These are phyloP conservation scores for Xylariaceae sp. DNA, from an alignment of 2,329 filamentous ascomycete species.

Conservation along the genomic window DNA sequence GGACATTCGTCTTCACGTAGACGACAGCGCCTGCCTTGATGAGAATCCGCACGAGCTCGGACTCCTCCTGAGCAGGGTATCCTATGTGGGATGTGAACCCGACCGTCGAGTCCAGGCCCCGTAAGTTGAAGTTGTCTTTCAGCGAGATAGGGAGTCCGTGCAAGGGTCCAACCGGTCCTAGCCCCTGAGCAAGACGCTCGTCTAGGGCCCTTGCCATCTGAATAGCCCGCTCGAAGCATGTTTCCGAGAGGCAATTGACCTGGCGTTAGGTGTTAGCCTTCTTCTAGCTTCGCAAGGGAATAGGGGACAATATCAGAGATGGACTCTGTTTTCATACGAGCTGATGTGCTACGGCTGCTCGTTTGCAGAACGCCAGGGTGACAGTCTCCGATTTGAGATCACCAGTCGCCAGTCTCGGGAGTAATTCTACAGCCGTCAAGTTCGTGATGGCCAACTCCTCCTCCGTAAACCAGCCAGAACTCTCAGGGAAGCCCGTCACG, in stretches of 20 bases:
- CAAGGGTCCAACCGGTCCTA: constrained; percentile 53
- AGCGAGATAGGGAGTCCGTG: constrained; percentile 61
- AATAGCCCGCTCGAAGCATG: constrained; percentile 50
- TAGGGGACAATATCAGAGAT: background rate
- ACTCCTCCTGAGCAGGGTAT: constrained; percentile 45
- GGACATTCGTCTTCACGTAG: constrained; percentile 54
- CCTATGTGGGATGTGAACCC: constrained; percentile 60
- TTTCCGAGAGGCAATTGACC: constrained; percentile 49
- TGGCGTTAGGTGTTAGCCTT: constrained; percentile 14
- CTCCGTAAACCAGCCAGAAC: constrained; percentile 54
- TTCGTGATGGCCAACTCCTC: constrained; percentile 38
- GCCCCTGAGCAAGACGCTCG: constrained; percentile 42
- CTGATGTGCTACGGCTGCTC: constrained; percentile 36
- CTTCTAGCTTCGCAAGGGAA: background rate
- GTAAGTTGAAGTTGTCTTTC: constrained; percentile 66
- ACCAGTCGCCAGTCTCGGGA: constrained; percentile 35
- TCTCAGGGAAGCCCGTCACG: constrained; percentile 50
- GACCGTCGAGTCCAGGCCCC: constrained; percentile 54
- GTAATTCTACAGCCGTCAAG: constrained; percentile 31
- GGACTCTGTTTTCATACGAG: constrained; percentile 23
- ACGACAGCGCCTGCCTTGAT: constrained; percentile 46
- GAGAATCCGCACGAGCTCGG: constrained; percentile 39
- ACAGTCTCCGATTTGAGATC: constrained; percentile 35
- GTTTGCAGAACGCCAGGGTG: constrained; percentile 37
- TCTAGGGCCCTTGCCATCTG: constrained; percentile 45